Base-by-base conservation (phyloP, 148 eudicot species). In the Mesembryanthemum crystallinum region DNA sequence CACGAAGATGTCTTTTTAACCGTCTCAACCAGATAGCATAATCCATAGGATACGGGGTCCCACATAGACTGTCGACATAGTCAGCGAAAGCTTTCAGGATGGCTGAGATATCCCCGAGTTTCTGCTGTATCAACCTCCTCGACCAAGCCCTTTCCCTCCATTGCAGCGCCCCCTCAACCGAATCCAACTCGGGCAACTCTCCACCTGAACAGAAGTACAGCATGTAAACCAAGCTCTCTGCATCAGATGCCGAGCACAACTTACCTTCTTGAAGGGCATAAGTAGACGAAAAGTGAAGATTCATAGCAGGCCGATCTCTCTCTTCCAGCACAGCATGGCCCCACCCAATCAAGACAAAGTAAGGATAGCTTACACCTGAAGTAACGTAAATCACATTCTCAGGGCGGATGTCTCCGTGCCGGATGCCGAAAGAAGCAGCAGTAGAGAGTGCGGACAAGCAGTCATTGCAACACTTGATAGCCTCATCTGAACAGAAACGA, bases 111-210 rank as follows among this genome's bases (percentile, higher is more conserved):
- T 95, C 96, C 74, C 99, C 99, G 8, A 95, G 94, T 79, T 79
- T 88, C 81, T 91, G 94, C 79, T 95, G 99, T 75, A 95, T 95
- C 77, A 90, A 62, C 83, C 99, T 78, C 77, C 80, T 92, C 18
- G 99, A 90, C 99, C 99, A 95, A 67, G 92, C 85, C 23, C 73
- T 86, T 69, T 95, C 96, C 79, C 97, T 87, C 99, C 99, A 95
- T 42, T 86, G 85, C 57, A 95, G 84, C 23, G 97, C 99, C 63
- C 96, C 96, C 81, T 95, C 99, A 37, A 95, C 90, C 6, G 97
- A 95, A 84, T 92, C 99, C 78, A 92, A 70, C 35, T 92, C 86
- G 6, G 96, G 97, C 73, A 89, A 77, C 20, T 89, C 94, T 27
- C 90, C 94, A 59, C 96, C 91, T 62, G 84, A 78, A 64, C 84